Conservation (phyloP, 495 filamentous ascomycete species). For the Daldinia caldariorum region DNA sequence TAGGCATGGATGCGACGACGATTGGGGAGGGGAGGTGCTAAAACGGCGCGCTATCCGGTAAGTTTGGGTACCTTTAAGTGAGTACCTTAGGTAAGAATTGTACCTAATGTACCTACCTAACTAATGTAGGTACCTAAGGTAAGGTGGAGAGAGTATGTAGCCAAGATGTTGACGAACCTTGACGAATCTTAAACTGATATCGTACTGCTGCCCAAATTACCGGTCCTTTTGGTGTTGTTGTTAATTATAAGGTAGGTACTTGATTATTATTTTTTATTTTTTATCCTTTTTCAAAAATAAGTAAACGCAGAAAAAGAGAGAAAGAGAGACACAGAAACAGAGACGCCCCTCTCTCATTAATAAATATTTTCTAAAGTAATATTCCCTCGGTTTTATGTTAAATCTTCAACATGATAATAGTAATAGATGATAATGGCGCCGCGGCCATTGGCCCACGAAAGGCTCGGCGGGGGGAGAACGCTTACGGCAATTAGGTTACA, state of each 20-base stretch:
- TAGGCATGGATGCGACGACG: constrained; percentile 32
- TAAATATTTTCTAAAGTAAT: background rate
- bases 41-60: constrained; percentile 32
- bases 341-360: background rate
- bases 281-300: background rate
- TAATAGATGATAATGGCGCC: constrained; percentile 18
- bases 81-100: no score
- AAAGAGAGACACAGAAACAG: no score
- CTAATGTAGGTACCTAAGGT: no score
- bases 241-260: no score
- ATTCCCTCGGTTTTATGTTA: background rate
- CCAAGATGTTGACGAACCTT: constrained; percentile 15
- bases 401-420: background rate
- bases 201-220: background rate
- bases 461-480: constrained; percentile 12
- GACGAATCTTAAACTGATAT: background rate
- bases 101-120: no score
- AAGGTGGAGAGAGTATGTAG: background rate
- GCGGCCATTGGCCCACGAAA: constrained; percentile 19
- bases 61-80: constrained; percentile 15
- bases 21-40: constrained; percentile 15
- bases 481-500: constrained; percentile 1
- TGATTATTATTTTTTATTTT: no score
- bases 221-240: background rate
- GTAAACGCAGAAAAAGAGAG: background rate